phyloP scores from a whole-genome alignment of 306 rosid species.

The Vigna mungo region DNA sequence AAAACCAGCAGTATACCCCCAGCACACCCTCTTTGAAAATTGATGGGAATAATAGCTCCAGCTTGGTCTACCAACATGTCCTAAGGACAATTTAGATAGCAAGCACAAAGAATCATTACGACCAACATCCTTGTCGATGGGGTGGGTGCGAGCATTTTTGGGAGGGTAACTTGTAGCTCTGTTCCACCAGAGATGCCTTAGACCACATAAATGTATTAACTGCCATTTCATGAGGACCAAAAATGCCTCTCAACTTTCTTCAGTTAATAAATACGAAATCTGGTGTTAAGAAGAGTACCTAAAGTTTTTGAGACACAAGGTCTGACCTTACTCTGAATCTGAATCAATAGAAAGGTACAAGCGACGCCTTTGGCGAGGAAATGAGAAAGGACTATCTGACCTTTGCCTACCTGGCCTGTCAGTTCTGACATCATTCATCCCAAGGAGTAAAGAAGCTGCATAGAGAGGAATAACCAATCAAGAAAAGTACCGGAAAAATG shows the following conservation, averaged over 20 bases:
- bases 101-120: conserved; percentile 44
- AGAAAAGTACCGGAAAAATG: background rate
- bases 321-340: conserved; percentile 77
- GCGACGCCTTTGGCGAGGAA: conserved; percentile 97
- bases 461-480: conserved; percentile 51
- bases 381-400: conserved; percentile 87
- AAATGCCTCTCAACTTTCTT: conserved; percentile 50
- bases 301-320: conserved; percentile 40
- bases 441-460: conserved; percentile 97
- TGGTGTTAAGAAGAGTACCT: conserved; percentile 44
- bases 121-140: conserved; percentile 43
- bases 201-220: conserved; percentile 37
- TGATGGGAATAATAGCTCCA: conserved; percentile 41
- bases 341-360: conserved; percentile 78
- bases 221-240: conserved; percentile 47
- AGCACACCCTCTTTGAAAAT: conserved; percentile 51
- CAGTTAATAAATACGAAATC: conserved; percentile 48
- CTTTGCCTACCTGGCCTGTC: conserved; percentile 80
- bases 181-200: conserved; percentile 52
- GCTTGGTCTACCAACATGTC: conserved; percentile 45
- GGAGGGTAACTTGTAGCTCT: conserved; percentile 39
- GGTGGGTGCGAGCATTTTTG: conserved; percentile 45
- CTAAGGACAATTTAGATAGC: conserved; percentile 35
- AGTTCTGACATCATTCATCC: conserved; percentile 79
- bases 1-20: conserved; percentile 49